A percentile compares a stretch with the other conserved stretches of the same genome.
These are phyloP conservation scores for Wickerhamomyces ciferrii DNA, from an alignment of 805 yeast genomes.

Conservation along the genomic window DNA sequence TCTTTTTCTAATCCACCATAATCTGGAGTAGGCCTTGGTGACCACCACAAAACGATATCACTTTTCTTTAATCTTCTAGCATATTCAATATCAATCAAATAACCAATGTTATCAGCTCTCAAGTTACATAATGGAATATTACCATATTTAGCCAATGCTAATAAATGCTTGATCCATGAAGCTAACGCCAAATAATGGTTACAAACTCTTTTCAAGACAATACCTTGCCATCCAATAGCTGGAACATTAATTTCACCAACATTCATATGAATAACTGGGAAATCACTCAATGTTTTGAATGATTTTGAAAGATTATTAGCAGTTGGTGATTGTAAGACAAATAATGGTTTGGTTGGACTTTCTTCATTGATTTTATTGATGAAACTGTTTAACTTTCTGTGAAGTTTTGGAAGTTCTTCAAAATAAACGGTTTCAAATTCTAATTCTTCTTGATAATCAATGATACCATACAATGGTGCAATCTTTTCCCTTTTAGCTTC, in stretches of 20 bases:
- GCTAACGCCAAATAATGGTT: conserved; percentile 72
- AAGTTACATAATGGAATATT: conserved; percentile 85
- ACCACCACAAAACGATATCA: conserved; percentile 91
- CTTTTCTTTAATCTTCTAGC: conserved; percentile 68
- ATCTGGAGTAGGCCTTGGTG: conserved; percentile 72
- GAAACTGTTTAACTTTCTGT: conserved; percentile 50
- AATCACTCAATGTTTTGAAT: conserved; percentile 41
- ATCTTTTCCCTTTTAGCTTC: conserved; percentile 40
- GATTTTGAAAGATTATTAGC: conserved; percentile 39
- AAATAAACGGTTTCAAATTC: conserved; percentile 50
- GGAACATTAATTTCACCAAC: conserved; percentile 58
- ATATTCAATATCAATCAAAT: conserved; percentile 78
- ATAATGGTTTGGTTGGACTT: conserved; percentile 56
- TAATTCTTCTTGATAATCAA: conserved; percentile 49
- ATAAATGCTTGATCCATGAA: conserved; percentile 63
- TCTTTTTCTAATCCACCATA: conserved; percentile 79
- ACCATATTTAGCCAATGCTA: conserved; percentile 62
- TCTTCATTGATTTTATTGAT: conserved; percentile 57
- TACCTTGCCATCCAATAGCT: conserved; percentile 77
- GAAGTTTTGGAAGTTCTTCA: conserved; percentile 49
- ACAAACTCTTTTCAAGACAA: conserved; percentile 57
- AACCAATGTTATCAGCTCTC: conserved; percentile 70
- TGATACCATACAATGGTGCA: conserved; percentile 34
- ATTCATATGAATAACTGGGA: conserved; percentile 61
- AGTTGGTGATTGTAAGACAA: conserved; percentile 73